Evolutionary conservation across 1,139 yeast genomes (phyloP), one percentile per base, ranked within the genome.

Genomic region (Zygosaccharomyces sapae): DNA sequence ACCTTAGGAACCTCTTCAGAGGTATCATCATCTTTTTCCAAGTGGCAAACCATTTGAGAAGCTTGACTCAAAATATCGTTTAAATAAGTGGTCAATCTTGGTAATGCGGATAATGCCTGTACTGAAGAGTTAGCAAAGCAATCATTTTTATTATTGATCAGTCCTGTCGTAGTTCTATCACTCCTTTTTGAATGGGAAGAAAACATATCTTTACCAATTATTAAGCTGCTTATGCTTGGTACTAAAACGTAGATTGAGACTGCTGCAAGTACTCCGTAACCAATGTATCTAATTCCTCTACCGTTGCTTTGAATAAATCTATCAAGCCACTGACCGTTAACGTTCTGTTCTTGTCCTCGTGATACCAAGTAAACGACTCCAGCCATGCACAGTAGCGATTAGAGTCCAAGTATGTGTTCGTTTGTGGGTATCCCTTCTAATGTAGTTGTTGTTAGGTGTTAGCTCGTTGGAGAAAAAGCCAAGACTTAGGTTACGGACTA

Each of bases 81-180:
- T 51, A 89, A 70, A 59, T 87, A 89, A 12, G 70, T 73, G 29
- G 82, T 80, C 44, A 89, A 65, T 0, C 75, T 74, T 0, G 89
- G 83, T 27, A 86, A 67, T 0, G 95, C 71, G 12, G 88, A 81
- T 52, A 90, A 76, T 0, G 96, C 94, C 65, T 90, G 97, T 19
- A 92, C 63, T 1, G 90, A 83, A n/a, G 95, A 80, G 61, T 92
- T 90, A 51, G 96, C 96, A 69, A 87, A 90, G 66, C 97, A 90
- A 63, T 89, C 96, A 58, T 87, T 87, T 50, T 92, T 78, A 54
- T 83, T 74, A 65, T 90, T 92, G 55, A 83, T 74, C 41, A 90
- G 71, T 2, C 97, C 97, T 0, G 94, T 87, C 12, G 96, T 85
- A 61, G 80, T 73, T 55, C 77, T 82, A 59, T 82, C 94, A n/a